These are phyloP conservation scores for Tritrichomonas foetus DNA, from an alignment of 208 protist genomes.

Conservation along the genomic window DNA sequence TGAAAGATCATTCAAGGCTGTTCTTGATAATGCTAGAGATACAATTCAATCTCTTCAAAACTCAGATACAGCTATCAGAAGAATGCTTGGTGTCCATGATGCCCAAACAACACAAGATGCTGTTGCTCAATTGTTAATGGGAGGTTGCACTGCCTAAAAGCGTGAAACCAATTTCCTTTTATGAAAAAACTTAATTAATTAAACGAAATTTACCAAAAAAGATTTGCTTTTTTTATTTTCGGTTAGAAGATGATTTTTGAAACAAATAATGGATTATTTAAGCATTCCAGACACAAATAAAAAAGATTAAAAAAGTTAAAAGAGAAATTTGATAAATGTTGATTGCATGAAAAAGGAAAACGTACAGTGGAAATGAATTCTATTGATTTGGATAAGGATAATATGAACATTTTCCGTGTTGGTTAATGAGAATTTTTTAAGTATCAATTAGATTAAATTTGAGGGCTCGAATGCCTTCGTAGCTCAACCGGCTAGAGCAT, in stretches of 20 bases:
- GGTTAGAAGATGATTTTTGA: too few species aligned
- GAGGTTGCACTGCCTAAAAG: background rate
- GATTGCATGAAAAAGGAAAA: too few species aligned
- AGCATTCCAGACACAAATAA: too few species aligned
- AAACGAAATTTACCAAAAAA: background rate
- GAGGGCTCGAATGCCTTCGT: too few species aligned
- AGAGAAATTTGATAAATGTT: background rate
- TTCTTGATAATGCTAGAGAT: background rate
- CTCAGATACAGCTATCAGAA: background rate
- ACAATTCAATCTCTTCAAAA: background rate
- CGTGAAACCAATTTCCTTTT: background rate
- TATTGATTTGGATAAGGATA: too few species aligned
- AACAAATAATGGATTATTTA: too few species aligned
- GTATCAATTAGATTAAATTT: too few species aligned
- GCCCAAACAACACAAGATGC: background rate
- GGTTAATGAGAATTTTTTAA: too few species aligned
- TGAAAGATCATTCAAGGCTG: background rate
- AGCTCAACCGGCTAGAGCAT: too few species aligned
- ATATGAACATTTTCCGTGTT: too few species aligned
- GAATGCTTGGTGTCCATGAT: background rate
- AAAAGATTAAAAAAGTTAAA: background rate
- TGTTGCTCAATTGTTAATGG: conserved; percentile 14
- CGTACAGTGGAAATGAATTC: too few species aligned
- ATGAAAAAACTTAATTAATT: background rate
- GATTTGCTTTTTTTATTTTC: too few species aligned